Percentiles rank a stretch among this genome's conserved stretches.
These are phyloP conservation scores for Byssoonygena ceratinophila DNA, from an alignment of 2,329 filamentous ascomycete species.

Conservation along the genomic window DNA sequence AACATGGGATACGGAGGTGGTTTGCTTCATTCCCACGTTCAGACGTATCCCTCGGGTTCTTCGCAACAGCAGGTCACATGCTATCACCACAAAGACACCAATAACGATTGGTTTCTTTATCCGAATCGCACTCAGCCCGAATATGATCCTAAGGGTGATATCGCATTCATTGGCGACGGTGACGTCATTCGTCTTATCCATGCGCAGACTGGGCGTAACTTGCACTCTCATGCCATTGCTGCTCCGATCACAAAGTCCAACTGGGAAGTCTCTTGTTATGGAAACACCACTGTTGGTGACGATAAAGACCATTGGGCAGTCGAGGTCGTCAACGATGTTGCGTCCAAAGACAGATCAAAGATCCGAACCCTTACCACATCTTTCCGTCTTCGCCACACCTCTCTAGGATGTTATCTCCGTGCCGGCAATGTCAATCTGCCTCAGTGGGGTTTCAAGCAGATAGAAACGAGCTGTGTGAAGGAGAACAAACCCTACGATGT, in stretches of 20 bases:
- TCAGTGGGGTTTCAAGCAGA: conserved; percentile 99
- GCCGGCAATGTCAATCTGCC: conserved; percentile 93
- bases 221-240: conserved; percentile 84
- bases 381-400: conserved; percentile 74
- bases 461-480: conserved; percentile 91
- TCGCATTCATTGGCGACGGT: conserved; percentile 65
- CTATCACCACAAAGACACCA: conserved; percentile 98
- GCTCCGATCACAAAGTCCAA: conserved; percentile 84
- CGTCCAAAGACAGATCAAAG: conserved; percentile 71
- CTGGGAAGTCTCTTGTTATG: conserved; percentile 89
- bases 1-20: conserved; percentile 99
- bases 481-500: conserved; percentile 83
- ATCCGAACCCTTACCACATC: conserved; percentile 86
- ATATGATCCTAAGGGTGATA: conserved; percentile 60
- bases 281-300: conserved; percentile 88
- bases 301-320: conserved; percentile 96
- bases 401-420: conserved; percentile 82
- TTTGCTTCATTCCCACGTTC: conserved; percentile 88
- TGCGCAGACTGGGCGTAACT: conserved; percentile 87
- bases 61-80: conserved; percentile 94
- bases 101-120: conserved; percentile 99
- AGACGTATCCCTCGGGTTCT: conserved; percentile 91
- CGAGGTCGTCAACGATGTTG: conserved; percentile 82
- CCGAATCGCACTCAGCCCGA: conserved; percentile 70
- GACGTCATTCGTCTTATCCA: conserved; percentile 79